Base-by-base conservation (phyloP, 106 monocot species). In the Platanthera zijinensis region DNA sequence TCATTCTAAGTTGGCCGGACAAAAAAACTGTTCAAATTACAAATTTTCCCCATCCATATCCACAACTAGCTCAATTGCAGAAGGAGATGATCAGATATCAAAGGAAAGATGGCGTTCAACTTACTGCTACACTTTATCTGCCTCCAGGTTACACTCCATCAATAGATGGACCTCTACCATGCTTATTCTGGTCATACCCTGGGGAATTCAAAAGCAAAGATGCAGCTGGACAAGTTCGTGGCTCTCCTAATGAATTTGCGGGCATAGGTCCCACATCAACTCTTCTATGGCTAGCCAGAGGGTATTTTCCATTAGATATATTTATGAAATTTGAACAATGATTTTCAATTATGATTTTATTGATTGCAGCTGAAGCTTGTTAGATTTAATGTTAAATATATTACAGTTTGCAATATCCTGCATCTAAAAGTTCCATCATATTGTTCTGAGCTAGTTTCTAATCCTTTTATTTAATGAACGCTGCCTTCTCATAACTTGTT, bases 181-280 rank as follows among this genome's bases (percentile, higher is more conserved):
- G 99, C 70, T 78, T 94, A 13, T 64, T 99, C 14, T 99, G 99
- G 99, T 92, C 99, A 76, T 99, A 99, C 74, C 99, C 99, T 56
- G 99, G 94, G 79, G 99, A 99, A 74, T 99, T 99, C 77, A 99
- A 99, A 84, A 99, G 92, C 84, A 99, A 94, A 85, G 90, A 99
- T 82, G 94, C 94, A 68, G 94, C 99, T 73, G 88, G 99, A 15
- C 99, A 99, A 90, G 99, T 99, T 69, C 94, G 99, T 84, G 94
- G 99, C 53, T 99, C 99, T 73, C 94, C 99, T 56, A 99, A 99
- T 84, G 92, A 90, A 80, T 99, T 99, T 85, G 82, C 99, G 8
- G 94, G 94, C 53, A 94, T 99, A 57, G 91, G 92, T 78, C 74
- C 99, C 59, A 92, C 94, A 69, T 99, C 99, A 79, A 84, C 99